Base-by-base conservation (phyloP, 768 basidiomycete species). In the Rhizopogon salebrosus region DNA sequence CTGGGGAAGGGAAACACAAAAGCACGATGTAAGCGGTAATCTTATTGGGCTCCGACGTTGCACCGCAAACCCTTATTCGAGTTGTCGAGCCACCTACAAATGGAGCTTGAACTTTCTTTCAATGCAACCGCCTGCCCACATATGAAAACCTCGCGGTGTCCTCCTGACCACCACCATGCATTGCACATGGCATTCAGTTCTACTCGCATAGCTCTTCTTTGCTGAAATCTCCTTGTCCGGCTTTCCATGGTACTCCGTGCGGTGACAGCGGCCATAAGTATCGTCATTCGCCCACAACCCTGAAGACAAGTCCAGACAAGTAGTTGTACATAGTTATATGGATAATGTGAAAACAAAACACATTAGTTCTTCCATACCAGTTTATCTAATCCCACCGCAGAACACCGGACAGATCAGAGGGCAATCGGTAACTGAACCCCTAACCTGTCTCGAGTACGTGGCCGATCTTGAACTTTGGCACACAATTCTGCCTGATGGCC, bases 391-490 rank as follows among this genome's bases (percentile, higher is more conserved):
- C 31, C 13, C 10, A 13, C 11, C 11, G 31, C 9, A 34, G 2
- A 34, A 34, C 31, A 13, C 31, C 31, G 27, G 27, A 9, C 27
- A 29, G 27, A 8, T 87, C 64, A 91, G 62, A 40, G 89, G 87
- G 60, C 79, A 80, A 59, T 91, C 89, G 1, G 90, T 87, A 20
- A 90, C 66, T 4, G 85, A 74, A 34, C 89, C 89, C 62, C 71
- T 78, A 41, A 91, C 83, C 62, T 83, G 74, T 34, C 2, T 34
- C n/a, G 73, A 69, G 37, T 49, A 95, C 84, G 64, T 95, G 94
- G 0, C 91, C 93, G 3, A 79, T 74, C 79, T 89, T 83, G 48
- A 80, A 80, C 64, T 89, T 87, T 2, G 87, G 85, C 5, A 87
- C 75, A 61, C 89, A 92, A 51, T 69, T 75, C 89, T 92, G 58